Conservation (phyloP, 805 yeast genomes). For the Cyberlindnera americana region DNA sequence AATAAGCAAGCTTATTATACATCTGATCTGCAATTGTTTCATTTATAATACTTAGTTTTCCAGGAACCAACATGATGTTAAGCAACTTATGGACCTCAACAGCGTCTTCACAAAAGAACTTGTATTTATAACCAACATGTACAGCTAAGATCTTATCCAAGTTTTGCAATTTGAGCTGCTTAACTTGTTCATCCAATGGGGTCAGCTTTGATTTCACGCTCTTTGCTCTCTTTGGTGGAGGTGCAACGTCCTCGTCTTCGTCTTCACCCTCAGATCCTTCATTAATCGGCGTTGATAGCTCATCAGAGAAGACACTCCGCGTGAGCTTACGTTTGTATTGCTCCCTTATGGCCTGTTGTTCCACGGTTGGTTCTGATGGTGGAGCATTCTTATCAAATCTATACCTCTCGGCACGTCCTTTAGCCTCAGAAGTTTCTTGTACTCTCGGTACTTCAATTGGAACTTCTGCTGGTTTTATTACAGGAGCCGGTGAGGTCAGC, state of each 20-base stretch:
- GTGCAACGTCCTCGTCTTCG: slow-evolving; percentile 5
- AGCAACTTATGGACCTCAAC: slow-evolving; percentile 58
- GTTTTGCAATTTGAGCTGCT: slow-evolving; percentile 57
- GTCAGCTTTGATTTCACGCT: slow-evolving; percentile 43
- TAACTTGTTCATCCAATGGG: slow-evolving; percentile 77
- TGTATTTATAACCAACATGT: slow-evolving; percentile 91
- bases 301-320: not conserved
- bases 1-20: slow-evolving; percentile 67
- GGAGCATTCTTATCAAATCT: slow-evolving; percentile 4
- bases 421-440: not conserved
- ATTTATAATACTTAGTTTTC: slow-evolving; percentile 52
- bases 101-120: slow-evolving; percentile 86
- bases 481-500: not conserved
- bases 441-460: no score
- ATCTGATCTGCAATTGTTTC: slow-evolving; percentile 46
- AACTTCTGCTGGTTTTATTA: no score
- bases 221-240: slow-evolving; percentile 7
- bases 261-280: slow-evolving; percentile 8
- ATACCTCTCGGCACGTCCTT: slow-evolving; percentile 11
- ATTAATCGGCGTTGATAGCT: not conserved
- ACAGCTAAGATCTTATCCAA: slow-evolving; percentile 70
- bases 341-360: slow-evolving; percentile 5
- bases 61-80: slow-evolving; percentile 70
- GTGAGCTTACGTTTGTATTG: slow-evolving; percentile 10
- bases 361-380: slow-evolving; percentile 4